phyloP scores from a whole-genome alignment of 305 asterid species.

The Solanum hybrid region DNA sequence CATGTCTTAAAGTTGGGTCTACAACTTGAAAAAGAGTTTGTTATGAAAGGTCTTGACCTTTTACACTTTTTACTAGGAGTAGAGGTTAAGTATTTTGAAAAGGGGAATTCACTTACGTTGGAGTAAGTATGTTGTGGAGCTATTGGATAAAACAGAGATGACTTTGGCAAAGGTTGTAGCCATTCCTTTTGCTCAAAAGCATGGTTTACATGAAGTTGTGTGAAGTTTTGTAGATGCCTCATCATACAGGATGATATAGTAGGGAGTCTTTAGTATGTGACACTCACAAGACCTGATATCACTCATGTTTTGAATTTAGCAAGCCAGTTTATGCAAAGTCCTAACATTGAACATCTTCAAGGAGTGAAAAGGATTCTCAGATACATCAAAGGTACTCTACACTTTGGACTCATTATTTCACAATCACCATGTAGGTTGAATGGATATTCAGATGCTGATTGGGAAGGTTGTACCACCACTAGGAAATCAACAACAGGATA shows the following conservation, averaged over 20 bases:
- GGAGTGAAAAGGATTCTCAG: not conserved
- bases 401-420: not conserved
- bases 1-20: no score
- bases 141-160: not conserved
- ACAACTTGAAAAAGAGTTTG: no score
- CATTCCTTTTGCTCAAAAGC: not conserved
- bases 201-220: not conserved
- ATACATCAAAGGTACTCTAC: not conserved
- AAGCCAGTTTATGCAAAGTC: not conserved
- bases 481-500: not conserved
- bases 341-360: not conserved
- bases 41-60: not conserved
- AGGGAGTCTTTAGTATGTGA: not conserved
- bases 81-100: not conserved
- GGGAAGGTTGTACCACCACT: not conserved
- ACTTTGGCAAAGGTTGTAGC: not conserved
- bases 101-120: not conserved
- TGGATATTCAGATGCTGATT: not conserved
- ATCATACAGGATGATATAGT: not conserved
- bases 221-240: not conserved
- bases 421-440: not conserved
- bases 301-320: not conserved
- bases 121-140: not conserved
- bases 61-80: not conserved
- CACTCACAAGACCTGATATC: not conserved